Percentiles rank a stretch among this genome's conserved stretches.
phyloP scores from a whole-genome alignment of 306 rosid genomes.

The Casuarina cunninghamiana region DNA sequence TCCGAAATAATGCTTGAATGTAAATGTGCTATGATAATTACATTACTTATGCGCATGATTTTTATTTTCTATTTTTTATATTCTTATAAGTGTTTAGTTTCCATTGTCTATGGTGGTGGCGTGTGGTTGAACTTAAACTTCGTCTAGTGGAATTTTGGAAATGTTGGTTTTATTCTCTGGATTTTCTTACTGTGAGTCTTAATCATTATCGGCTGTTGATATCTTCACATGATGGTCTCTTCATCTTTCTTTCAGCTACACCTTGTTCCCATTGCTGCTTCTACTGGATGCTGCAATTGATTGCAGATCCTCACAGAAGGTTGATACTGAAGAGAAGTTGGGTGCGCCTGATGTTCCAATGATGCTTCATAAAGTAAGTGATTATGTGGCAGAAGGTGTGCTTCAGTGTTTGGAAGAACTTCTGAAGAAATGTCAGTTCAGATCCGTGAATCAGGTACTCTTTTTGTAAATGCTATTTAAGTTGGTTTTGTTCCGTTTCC shows the following conservation, averaged over 20 bases:
- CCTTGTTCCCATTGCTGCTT: constrained; percentile 78
- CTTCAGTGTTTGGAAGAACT: constrained; percentile 83
- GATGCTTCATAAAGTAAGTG: constrained; percentile 55
- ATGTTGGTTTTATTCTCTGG: background rate
- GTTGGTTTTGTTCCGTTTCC: constrained; percentile 7
- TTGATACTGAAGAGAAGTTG: constrained; percentile 51
- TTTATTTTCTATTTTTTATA: no score
- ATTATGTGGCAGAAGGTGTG: constrained; percentile 82
- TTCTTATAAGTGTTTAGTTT: background rate
- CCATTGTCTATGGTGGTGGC: background rate
- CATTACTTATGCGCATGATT: background rate
- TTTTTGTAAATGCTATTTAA: constrained; percentile 23
- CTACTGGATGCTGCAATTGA: constrained; percentile 75
- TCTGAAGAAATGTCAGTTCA: constrained; percentile 70
- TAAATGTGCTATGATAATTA: background rate
- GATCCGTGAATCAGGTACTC: constrained; percentile 84
- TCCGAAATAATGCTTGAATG: background rate
- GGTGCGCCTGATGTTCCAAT: constrained; percentile 23
- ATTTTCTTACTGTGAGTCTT: background rate
- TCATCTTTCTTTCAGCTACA: constrained; percentile 51
- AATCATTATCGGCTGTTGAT: constrained; percentile 1
- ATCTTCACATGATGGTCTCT: constrained; percentile 5
- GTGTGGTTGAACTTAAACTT: background rate
- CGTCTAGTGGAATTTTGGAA: background rate
- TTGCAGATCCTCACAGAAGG: constrained; percentile 59